Percentiles rank a stretch among this genome's conserved stretches.
Conservation (phyloP, 1,284 basidiomycete genomes). For the Phylloporus gajari region DNA sequence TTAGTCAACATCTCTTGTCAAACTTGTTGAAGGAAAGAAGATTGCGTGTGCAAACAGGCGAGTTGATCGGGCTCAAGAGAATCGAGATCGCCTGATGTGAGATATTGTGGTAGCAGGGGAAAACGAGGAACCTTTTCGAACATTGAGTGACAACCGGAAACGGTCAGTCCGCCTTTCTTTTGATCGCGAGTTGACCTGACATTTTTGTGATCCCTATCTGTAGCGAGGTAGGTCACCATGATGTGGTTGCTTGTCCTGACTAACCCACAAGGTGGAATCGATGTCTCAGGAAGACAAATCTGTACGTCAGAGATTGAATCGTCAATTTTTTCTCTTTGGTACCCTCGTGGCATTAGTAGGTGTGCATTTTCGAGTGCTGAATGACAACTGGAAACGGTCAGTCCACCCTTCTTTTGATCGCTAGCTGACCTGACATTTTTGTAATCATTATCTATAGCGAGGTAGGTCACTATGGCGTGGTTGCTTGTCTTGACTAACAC, state of each 20-base stretch:
- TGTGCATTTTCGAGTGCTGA: too few relatives aligned
- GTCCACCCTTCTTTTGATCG: too few relatives aligned
- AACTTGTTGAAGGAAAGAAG: conserved; percentile 6
- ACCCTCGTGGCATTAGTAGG: too few relatives aligned
- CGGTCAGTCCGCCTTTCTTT: conserved; percentile 14
- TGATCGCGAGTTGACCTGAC: not conserved
- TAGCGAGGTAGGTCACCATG: conserved; percentile 11
- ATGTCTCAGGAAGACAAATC: not conserved
- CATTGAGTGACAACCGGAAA: conserved; percentile 12
- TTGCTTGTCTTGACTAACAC: too few relatives aligned
- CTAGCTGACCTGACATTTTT: too few relatives aligned
- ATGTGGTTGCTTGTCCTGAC: too few relatives aligned
- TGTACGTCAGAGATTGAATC: too few relatives aligned
- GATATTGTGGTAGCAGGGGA: not conserved
- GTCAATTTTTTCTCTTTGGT: too few relatives aligned
- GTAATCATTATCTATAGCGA: too few relatives aligned
- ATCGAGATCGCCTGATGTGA: not conserved
- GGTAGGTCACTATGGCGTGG: too few relatives aligned
- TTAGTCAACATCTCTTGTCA: conserved; percentile 4
- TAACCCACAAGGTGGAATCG: conserved; percentile 1
- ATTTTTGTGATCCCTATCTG: not conserved
- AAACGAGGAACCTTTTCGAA: conserved; percentile 5
- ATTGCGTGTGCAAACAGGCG: conserved; percentile 1
- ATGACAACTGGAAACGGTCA: too few relatives aligned
- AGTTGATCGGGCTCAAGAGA: conserved; percentile 7